Evolutionary conservation across 768 basidiomycete species (phyloP), one percentile per base, ranked within the genome.

Genomic region (Calocybe indica): DNA sequence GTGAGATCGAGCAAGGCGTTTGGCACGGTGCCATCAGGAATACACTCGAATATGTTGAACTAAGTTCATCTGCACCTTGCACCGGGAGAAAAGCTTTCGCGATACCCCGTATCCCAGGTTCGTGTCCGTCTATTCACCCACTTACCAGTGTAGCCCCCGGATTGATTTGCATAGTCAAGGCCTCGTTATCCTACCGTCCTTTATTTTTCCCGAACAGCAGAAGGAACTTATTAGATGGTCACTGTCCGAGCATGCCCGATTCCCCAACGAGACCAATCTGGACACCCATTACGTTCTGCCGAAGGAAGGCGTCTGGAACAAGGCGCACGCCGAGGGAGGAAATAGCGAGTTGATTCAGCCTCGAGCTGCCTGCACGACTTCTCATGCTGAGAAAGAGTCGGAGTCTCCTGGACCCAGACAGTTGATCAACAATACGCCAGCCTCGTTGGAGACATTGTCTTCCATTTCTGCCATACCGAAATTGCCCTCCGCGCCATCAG

Each of bases 251-350:
- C 91, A 94, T 55, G 86, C 93, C 1, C 73, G 74, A 2, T 65
- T 73, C 34, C 90, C 92, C 0, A 96, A 96, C 60, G 84, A 88
- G 47, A 94, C 91, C 0, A 95, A 92, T 55, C 82, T 97, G 14
- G 88, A 94, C 47, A 78, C 82, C 0, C 95, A 97, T 62, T 96
- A 95, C 57, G 40, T 70, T 37, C 70, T 96, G 6, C 94, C 95
- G 0, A 43, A 63, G 12, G 68, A 79, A 8, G 89, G 93, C 9
- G 63, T 97, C 15, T 99, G 95, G 92, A 78, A 80, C 37, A 51
- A 58, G 13, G 65, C 69, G 7, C 60, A 55, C 32, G 49, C 52
- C n/a, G 64, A 69, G 48, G 57, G 64, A 0, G 49, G 43, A 29
- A 49, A 62, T 15, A 67, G 72, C 14, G 52, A 61, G 2, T 41